These are phyloP conservation scores for Daldinia childiae DNA, from an alignment of 495 filamentous ascomycete genomes.

Conservation along the genomic window DNA sequence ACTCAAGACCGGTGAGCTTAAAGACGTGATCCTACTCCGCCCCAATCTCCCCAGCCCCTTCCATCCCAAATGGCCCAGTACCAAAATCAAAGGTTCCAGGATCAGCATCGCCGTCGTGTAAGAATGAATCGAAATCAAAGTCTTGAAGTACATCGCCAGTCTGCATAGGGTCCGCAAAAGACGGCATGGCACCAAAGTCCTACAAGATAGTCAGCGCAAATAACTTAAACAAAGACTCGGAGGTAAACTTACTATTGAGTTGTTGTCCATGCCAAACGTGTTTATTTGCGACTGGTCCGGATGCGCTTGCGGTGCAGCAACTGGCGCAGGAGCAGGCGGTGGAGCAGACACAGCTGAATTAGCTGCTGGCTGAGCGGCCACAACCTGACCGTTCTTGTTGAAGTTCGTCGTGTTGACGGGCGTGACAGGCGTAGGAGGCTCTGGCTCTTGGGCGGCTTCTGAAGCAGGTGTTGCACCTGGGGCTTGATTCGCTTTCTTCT, in stretches of 20 bases:
- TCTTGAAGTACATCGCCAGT: constrained; percentile 80
- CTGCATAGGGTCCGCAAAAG: constrained; percentile 69
- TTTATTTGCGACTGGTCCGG: constrained; percentile 51
- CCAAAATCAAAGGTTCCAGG: constrained; percentile 57
- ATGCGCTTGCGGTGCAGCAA: constrained; percentile 59
- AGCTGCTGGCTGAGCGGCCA: constrained; percentile 55
- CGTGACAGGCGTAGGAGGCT: constrained; percentile 86
- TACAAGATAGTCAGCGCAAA: constrained; percentile 31
- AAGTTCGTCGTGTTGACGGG: constrained; percentile 77
- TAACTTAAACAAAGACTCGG: too few species aligned
- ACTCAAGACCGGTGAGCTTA: constrained; percentile 3
- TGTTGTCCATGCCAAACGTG: constrained; percentile 48
- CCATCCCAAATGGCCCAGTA: constrained; percentile 52
- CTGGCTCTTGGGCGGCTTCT: constrained; percentile 73
- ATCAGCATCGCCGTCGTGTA: constrained; percentile 63
- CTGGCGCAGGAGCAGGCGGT: constrained; percentile 56
- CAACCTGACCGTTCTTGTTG: constrained; percentile 63
- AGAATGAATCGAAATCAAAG: constrained; percentile 97
- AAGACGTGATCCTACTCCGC: constrained; percentile 55
- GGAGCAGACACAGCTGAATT: constrained; percentile 56
- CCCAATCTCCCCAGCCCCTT: constrained; percentile 57
- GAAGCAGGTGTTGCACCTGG: constrained; percentile 79
- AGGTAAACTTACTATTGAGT: constrained; percentile 49
- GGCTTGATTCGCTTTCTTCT: constrained; percentile 73
- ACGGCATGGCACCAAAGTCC: constrained; percentile 56